phyloP scores from a whole-genome alignment of 768 basidiomycete genomes.

The Daedalea quercina region DNA sequence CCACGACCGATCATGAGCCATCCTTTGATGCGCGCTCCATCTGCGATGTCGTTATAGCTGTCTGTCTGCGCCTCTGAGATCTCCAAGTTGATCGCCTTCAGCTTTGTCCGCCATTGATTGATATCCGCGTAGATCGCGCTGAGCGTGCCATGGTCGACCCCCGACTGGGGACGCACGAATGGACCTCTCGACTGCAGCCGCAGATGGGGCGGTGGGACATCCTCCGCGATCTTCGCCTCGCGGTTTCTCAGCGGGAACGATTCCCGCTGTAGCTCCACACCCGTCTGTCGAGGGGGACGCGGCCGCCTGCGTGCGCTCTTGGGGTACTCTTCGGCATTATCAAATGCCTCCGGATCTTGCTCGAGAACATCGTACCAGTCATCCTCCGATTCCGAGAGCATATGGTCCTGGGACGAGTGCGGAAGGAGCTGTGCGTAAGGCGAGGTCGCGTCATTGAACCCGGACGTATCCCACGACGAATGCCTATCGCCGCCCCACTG shows the following conservation, averaged over 20 bases:
- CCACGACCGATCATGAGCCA: conserved; percentile 76
- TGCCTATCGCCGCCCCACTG: conserved; percentile 45
- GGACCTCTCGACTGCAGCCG: conserved; percentile 64
- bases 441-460: conserved; percentile 15
- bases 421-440: conserved; percentile 25
- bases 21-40: conserved; percentile 62
- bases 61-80: conserved; percentile 63
- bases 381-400: conserved; percentile 25
- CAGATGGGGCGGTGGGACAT: conserved; percentile 52
- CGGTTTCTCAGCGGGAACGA: conserved; percentile 54
- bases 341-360: conserved; percentile 33
- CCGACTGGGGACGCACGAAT: conserved; percentile 71
- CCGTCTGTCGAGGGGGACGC: conserved; percentile 14
- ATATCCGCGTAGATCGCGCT: conserved; percentile 64
- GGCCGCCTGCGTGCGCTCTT: conserved; percentile 18
- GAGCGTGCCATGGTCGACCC: conserved; percentile 59
- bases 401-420: conserved; percentile 17
- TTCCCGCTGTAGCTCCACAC: conserved; percentile 38
- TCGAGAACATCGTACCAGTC: conserved; percentile 58
- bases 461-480: conserved; percentile 23
- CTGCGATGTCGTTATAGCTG: conserved; percentile 66
- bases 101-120: conserved; percentile 56
- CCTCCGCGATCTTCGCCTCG: conserved; percentile 30
- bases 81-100: conserved; percentile 69
- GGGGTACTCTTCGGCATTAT: conserved; percentile 22